A percentile compares a stretch with the other conserved stretches of the same genome.
These are phyloP conservation scores for Chrysochromulina parva DNA, from an alignment of 78 protist genomes.

Conservation along the genomic window DNA sequence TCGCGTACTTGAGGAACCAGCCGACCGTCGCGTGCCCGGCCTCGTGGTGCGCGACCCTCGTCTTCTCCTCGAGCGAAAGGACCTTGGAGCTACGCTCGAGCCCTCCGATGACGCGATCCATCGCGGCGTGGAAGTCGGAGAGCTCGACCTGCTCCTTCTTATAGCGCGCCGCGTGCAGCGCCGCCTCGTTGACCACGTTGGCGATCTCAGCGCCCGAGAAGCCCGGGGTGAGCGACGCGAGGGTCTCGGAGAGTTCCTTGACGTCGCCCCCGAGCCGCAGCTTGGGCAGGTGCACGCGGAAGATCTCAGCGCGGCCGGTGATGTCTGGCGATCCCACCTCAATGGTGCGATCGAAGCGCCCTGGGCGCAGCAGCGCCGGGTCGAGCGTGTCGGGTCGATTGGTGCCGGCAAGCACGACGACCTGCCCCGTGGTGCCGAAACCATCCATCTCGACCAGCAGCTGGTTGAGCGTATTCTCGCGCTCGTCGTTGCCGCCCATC, in stretches of 20 bases:
- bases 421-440: conserved; percentile 64
- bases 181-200: conserved; percentile 89
- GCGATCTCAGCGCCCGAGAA: conserved; percentile 95
- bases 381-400: conserved; percentile 90
- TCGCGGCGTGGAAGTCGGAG: conserved; percentile 88
- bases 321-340: conserved; percentile 90
- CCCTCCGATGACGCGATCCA: conserved; percentile 95
- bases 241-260: conserved; percentile 17
- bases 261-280: conserved; percentile 47
- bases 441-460: conserved; percentile 99
- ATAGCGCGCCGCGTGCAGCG: conserved; percentile 60
- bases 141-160: conserved; percentile 48
- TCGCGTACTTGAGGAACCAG: conserved; percentile 95
- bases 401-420: conserved; percentile 89
- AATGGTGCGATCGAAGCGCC: conserved; percentile 88
- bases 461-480: conserved; percentile 97
- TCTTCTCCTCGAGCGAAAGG: conserved; percentile 70
- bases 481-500: conserved; percentile 85
- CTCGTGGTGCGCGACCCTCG: conserved; percentile 96
- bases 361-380: conserved; percentile 96
- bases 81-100: conserved; percentile 62
- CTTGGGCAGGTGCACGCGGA: conserved; percentile 84
- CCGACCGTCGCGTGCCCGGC: conserved; percentile 98
- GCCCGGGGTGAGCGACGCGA: conserved; percentile 69
- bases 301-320: conserved; percentile 87